Percentiles rank a stretch among this genome's conserved stretches.
These are phyloP conservation scores for Priceomyces castillae DNA, from an alignment of 805 yeast species.

Conservation along the genomic window DNA sequence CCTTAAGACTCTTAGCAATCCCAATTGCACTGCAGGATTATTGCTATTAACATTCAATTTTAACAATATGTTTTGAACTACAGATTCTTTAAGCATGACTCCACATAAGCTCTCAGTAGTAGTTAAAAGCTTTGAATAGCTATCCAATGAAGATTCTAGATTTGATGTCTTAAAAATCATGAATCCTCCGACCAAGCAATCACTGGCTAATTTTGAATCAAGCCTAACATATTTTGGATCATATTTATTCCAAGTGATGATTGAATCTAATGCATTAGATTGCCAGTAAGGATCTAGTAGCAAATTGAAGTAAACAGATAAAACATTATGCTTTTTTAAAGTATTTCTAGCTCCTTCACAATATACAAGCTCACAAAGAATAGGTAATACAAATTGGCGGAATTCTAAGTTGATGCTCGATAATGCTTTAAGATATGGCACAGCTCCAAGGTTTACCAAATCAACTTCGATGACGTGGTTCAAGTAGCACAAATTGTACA, in stretches of 20 bases:
- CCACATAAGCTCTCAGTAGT: conserved; percentile 17
- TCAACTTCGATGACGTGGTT: conserved; percentile 44
- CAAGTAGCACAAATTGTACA: conserved; percentile 52
- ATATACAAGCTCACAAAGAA: conserved; percentile 51
- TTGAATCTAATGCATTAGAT: conserved; percentile 51
- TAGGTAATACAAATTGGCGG: conserved; percentile 52
- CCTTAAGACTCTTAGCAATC: conserved; percentile 30
- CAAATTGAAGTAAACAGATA: conserved; percentile 38
- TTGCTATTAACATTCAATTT: conserved; percentile 27
- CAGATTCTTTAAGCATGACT: conserved; percentile 23
- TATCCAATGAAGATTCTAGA: conserved; percentile 43
- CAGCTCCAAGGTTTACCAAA: conserved; percentile 45
- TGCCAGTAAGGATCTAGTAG: conserved; percentile 57
- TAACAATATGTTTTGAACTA: conserved; percentile 28
- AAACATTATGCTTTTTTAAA: conserved; percentile 36
- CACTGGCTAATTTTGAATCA: conserved; percentile 23
- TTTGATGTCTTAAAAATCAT: conserved; percentile 38
- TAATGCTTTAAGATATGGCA: conserved; percentile 43
- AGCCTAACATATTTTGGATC: conserved; percentile 22
- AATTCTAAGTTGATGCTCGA: conserved; percentile 41
- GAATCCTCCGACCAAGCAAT: conserved; percentile 39
- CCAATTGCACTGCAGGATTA: conserved; percentile 38
- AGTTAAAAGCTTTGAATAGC: conserved; percentile 34
- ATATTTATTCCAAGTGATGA: conserved; percentile 38
- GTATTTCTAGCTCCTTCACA: conserved; percentile 39